Evolutionary conservation across 2,329 filamentous ascomycete species (phyloP), one percentile per base, ranked within the genome.

Genomic region (Capronia coronata): DNA sequence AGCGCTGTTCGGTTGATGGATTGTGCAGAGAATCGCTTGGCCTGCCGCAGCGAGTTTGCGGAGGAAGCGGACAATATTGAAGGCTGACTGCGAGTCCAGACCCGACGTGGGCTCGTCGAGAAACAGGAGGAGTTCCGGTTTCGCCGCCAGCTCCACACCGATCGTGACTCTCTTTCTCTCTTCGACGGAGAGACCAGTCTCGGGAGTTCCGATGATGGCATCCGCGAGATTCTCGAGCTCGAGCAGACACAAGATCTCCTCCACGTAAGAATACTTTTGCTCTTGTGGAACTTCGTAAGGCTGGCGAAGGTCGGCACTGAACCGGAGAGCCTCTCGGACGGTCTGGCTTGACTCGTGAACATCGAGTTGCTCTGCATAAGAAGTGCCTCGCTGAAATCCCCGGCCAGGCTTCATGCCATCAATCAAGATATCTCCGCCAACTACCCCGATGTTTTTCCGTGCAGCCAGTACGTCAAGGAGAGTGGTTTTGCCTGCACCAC

Each of bases 21-120:
- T 94, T 0, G 89, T 94, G 69, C 87, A 94, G 2, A 94, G 76
- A 59, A 94, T 88, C 8, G 88, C 88, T 64, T 94, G 89, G 1
- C 88, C 89, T 2, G 85, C 84, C 19, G 79, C 76, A 1, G 80
- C 77, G 1, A 84, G 69, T 59, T 81, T 81, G 2, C 78, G 73
- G 6, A 84, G 66, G 55, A 83, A 80, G 0, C 77, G 73, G 2
- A 81, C 72, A 53, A 83, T 82, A 56, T 81, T 79, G 57, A 77
- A 82, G 0, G 84, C 83, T 3, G 83, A 82, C 47, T 83, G 77
- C 2, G 81, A 82, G 57, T 88, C 84, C 0, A 88, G 71, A 14
- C 80, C 80, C 0, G 76, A 80, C 0, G 79, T 83, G 0, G 79
- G 79, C 55, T 83, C 79, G 49, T 83, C 80, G 0, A 82, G 65